Evolutionary conservation across 345 rosid genomes (phyloP), one percentile per base, ranked within the genome.

Genomic region (Eucalyptus curtisii): DNA sequence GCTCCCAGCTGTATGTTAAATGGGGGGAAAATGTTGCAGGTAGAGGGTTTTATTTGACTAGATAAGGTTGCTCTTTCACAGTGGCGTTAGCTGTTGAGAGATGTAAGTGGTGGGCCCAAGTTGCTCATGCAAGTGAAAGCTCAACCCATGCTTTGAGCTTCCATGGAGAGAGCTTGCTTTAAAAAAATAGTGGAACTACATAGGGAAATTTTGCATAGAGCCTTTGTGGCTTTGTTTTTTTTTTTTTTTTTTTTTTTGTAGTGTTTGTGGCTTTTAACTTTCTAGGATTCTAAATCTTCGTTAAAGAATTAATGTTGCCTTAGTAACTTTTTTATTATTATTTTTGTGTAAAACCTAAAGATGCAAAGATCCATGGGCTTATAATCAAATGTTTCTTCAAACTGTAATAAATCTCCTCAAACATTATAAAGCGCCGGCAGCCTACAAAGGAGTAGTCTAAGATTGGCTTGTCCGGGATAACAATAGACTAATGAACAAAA

Each of bases 1-100:
- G 52, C 52, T 2, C 52, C 2, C 1, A 2, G 2, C 17, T 14
- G 1, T 61, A 61, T 30, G 4, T 61, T 59, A 27, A 2, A 61
- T 4, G 33, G 17, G 4, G 4, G n/a, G 2, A 27, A 59, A 59
- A 1, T 5, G 15, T 0, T 1, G 30, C 30, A 9, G 3, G 30
- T 8, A 3, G 37, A 13, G 17, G 8, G 2, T 30, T 30, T 61
- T 10, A 30, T n/a, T 61, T 64, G 10, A 30, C 0, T 13, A 61
- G 33, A 61, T 5, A 61, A 61, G 4, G 13, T 13, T 61, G 16
- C 31, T 7, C 33, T 13, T 13, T 27, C 3, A 13, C 3, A 5
- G 3, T 2, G 53, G 3, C 19, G 27, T 1, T 3, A 27, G 61
- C 61, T 2, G 1, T 9, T 22, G 7, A 20, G 12, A 55, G 11